A percentile compares a stretch with the other conserved stretches of the same genome.
phyloP scores from a whole-genome alignment of 2,329 filamentous ascomycete genomes.

The Pseudocercospora crystallina region DNA sequence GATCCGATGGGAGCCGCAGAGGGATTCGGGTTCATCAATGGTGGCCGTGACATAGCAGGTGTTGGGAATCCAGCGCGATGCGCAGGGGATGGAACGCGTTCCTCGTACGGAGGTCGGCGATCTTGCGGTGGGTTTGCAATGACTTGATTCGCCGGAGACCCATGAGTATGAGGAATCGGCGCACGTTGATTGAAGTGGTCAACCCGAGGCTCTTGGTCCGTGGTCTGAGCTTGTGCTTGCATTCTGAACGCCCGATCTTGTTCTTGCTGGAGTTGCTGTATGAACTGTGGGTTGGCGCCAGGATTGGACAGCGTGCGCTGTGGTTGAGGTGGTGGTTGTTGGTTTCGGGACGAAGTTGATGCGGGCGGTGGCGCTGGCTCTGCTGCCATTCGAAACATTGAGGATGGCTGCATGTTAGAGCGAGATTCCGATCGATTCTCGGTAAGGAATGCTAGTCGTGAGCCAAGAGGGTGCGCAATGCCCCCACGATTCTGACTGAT shows the following conservation, averaged over 20 bases:
- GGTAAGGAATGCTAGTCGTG: slow-evolving; percentile 33
- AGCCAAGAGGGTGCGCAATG: slow-evolving; percentile 30
- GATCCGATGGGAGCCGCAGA: slow-evolving; percentile 12
- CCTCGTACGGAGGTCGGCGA: slow-evolving; percentile 30
- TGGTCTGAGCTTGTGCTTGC: slow-evolving; percentile 22
- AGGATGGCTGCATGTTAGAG: slow-evolving; percentile 17
- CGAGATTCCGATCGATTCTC: slow-evolving; percentile 33
- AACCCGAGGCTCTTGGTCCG: slow-evolving; percentile 27
- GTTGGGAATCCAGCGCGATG: slow-evolving; percentile 20
- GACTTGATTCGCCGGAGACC: slow-evolving; percentile 30
- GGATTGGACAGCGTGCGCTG: slow-evolving; percentile 20
- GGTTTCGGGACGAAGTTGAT: slow-evolving; percentile 12
- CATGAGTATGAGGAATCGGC: slow-evolving; percentile 25
- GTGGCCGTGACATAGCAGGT: slow-evolving; percentile 15
- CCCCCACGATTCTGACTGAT: slow-evolving; percentile 24
- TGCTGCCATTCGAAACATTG: slow-evolving; percentile 20
- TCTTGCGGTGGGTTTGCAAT: slow-evolving; percentile 24
- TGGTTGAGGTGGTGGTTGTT: slow-evolving; percentile 23
- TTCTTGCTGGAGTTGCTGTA: slow-evolving; percentile 31
- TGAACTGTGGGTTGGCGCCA: slow-evolving; percentile 24
- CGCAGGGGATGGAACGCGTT: slow-evolving; percentile 30
- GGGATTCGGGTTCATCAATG: slow-evolving; percentile 19
- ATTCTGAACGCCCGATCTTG: slow-evolving; percentile 34
- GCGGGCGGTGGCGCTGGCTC: slow-evolving; percentile 21
- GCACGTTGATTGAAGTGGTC: slow-evolving; percentile 23